These are phyloP conservation scores for Zoysia japonica DNA, from an alignment of 176 grass and related monocot genomes.

Conservation along the genomic window DNA sequence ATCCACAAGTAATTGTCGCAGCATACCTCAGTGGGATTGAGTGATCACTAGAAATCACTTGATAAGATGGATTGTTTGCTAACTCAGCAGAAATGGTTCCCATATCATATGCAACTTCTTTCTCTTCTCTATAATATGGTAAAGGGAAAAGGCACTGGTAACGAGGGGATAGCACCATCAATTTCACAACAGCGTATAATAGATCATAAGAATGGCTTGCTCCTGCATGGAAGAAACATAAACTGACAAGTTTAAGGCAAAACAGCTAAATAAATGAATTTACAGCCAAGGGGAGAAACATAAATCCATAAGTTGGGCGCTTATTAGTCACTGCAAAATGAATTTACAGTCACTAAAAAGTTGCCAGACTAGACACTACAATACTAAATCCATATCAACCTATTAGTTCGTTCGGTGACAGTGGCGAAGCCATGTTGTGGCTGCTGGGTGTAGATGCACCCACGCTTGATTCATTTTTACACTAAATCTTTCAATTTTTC, in stretches of 20 bases:
- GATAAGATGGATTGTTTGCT: slow-evolving; percentile 38
- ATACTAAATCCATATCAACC: background rate
- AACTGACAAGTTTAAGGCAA: slow-evolving; percentile 12
- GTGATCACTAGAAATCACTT: slow-evolving; percentile 28
- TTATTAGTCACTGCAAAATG: background rate
- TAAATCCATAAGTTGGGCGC: background rate
- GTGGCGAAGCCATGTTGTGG: too few relatives aligned
- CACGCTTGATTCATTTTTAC: too few relatives aligned
- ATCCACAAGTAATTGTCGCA: background rate
- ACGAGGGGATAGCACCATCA: slow-evolving; percentile 37
- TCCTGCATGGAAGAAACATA: slow-evolving; percentile 35
- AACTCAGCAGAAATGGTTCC: slow-evolving; percentile 44
- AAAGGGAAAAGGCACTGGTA: slow-evolving; percentile 47
- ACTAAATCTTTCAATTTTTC: too few relatives aligned
- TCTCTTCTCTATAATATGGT: slow-evolving; percentile 47
- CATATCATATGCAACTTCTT: slow-evolving; percentile 33
- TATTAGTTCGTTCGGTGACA: background rate
- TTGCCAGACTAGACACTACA: background rate
- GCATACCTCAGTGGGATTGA: slow-evolving; percentile 63
- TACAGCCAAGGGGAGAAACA: background rate
- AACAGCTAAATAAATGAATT: slow-evolving; percentile 3
- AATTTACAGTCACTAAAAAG: background rate
- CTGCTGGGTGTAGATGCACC: too few relatives aligned
- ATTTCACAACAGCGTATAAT: slow-evolving; percentile 56
- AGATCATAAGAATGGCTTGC: slow-evolving; percentile 50